A percentile compares a stretch with the other conserved stretches of the same genome.
Conservation (phyloP, 306 rosid species). For the Lathyrus oleraceus region DNA sequence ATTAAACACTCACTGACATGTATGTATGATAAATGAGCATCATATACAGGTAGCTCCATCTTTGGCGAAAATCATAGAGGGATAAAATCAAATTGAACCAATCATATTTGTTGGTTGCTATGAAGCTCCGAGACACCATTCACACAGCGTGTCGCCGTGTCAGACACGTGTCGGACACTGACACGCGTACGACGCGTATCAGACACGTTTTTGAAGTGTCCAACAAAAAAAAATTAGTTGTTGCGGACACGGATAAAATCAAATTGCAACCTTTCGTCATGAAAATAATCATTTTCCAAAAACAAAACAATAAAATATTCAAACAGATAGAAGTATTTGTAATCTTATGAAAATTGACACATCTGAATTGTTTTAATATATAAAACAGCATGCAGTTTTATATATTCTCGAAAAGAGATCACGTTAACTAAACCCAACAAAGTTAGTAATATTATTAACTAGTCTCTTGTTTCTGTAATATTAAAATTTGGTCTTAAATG, state of each 20-base stretch:
- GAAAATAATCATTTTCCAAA: not conserved
- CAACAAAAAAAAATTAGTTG: no score
- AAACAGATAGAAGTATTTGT: conserved; percentile 15
- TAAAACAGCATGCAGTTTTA: conserved; percentile 10
- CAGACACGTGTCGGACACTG: no score
- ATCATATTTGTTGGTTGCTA: not conserved
- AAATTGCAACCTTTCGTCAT: not conserved
- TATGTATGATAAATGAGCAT: not conserved
- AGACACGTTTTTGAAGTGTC: no score
- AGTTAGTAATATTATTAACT: not conserved
- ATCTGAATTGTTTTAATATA: not conserved
- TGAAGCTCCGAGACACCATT: no score
- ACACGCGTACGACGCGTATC: no score
- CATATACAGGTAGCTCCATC: not conserved
- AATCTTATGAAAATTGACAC: not conserved
- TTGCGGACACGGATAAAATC: no score
- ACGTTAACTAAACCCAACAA: not conserved
- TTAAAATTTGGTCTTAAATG: not conserved
- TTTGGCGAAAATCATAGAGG: not conserved
- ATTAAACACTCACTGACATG: not conserved
- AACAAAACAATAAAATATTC: not conserved
- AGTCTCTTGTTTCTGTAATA: not conserved
- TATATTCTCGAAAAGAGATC: conserved; percentile 2
- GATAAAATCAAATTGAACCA: not conserved
- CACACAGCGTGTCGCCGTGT: no score